Base-by-base conservation (phyloP, 192 early-diverging fungal species). In the Coemansia sp. region DNA sequence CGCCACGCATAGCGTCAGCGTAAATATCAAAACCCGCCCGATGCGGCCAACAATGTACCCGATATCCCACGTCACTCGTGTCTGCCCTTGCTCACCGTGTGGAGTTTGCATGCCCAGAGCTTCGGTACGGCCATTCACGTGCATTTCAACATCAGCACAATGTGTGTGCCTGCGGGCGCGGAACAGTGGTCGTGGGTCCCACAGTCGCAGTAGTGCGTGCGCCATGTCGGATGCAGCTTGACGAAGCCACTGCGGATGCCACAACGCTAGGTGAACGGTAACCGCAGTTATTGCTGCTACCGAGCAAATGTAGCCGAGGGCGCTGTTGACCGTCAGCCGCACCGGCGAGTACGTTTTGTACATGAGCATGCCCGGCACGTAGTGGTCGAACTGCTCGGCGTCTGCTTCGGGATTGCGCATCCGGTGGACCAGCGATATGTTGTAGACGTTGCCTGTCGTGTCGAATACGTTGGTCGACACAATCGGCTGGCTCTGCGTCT, bases 391-490 rank as follows among this genome's bases (percentile, higher is more conserved):
- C 38, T 52, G 50, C 24, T 38, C 19, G 17, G 41, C 12, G 1
- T 63, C 51, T 11, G 62, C 51, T 2, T 63, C 62, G 10, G 62
- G 62, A 8, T 63, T 63, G 52, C 62, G 62, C 12, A 61, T 35
- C 43, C 84, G 61, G 14, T 73, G 60, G 8, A 85, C 78, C 17
- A 85, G 75, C 7, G 64, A 66, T 4, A 86, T 80, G 60, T 92
- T 83, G 70, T 87, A 92, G 5, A 65, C 59, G 19, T 81, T 71
- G 22, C 86, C 88, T 3, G 56, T 63, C 21, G 75, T 54, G 47
- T 87, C 87, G 59, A 86, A 91, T 21, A 83, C 81, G 62, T 73
- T 81, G 27, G 87, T 85, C 19, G 86, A 86, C 49, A 88, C 89
- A 24, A 88, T 85, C 0, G 88, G 88, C 56, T 87, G 81, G 14